phyloP scores from a whole-genome alignment of 1,139 yeast species.

The Pneumocystis murina region DNA sequence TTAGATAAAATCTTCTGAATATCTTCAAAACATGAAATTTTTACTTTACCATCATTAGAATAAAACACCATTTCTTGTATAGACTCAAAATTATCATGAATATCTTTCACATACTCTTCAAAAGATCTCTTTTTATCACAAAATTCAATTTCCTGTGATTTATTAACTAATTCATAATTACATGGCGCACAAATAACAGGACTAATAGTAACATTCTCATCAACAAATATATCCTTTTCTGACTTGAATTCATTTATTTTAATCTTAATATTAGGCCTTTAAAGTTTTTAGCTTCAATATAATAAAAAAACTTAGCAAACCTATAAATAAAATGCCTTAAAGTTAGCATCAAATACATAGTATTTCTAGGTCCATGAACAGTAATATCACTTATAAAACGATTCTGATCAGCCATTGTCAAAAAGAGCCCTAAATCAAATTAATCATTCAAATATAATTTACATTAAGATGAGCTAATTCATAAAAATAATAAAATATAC shows the following conservation, averaged over 20 bases:
- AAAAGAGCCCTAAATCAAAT: neutral
- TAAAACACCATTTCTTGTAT: neutral
- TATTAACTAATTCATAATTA: neutral
- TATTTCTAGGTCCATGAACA: neutral
- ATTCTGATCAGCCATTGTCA: neutral
- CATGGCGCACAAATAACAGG: neutral
- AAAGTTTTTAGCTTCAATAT: neutral
- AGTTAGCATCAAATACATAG: neutral
- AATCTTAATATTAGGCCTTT: neutral
- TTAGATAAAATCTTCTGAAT: neutral
- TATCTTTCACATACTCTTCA: neutral
- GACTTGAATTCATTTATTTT: neutral
- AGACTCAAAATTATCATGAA: neutral
- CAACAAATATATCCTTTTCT: neutral
- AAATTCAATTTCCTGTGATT: neutral
- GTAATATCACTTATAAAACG: neutral
- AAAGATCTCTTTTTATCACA: neutral
- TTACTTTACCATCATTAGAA: neutral
- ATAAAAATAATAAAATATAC: constrained; percentile 1
- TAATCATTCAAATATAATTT: neutral
- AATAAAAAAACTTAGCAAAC: neutral
- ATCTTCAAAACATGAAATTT: neutral
- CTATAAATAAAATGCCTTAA: neutral
- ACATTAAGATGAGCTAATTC: neutral
- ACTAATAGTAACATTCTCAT: neutral